A percentile compares a stretch with the other conserved stretches of the same genome.
phyloP scores from a whole-genome alignment of 139 green algal species.

The Tetraselmis chui region DNA sequence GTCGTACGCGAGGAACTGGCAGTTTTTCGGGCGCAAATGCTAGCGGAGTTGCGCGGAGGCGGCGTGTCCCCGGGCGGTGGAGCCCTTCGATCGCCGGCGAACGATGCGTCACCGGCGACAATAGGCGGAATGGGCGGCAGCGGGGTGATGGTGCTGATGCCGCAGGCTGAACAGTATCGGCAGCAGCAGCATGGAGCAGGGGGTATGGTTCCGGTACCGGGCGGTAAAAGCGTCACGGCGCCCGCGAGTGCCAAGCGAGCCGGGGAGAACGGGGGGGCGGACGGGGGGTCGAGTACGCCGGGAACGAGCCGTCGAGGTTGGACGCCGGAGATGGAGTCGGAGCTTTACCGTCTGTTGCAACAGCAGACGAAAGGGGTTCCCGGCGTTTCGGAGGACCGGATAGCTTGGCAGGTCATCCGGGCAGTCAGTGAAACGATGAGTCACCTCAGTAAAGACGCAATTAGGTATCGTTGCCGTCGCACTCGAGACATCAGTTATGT shows the following conservation, averaged over 20 bases:
- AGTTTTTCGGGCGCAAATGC: not conserved
- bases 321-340: not conserved
- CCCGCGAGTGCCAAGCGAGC: too few relatives aligned
- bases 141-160: not conserved
- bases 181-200: too few relatives aligned
- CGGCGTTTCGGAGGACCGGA: not conserved
- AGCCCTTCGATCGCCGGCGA: too few relatives aligned
- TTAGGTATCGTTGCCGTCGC: too few relatives aligned
- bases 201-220: not conserved
- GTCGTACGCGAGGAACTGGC: not conserved
- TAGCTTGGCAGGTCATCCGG: not conserved
- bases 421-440: not conserved
- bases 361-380: not conserved
- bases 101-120: too few relatives aligned
- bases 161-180: too few relatives aligned
- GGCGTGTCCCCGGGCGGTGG: not conserved
- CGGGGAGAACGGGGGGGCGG: not conserved
- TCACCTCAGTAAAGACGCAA: not conserved
- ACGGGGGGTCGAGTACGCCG: too few relatives aligned
- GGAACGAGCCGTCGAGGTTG: not conserved
- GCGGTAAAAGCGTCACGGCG: not conserved
- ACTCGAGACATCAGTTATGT: too few relatives aligned
- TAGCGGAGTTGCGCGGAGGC: not conserved
- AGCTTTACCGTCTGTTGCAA: not conserved
- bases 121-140: too few relatives aligned